Evolutionary conservation across 805 yeast species (phyloP).

Genomic region (Pichia cabralensis): DNA sequence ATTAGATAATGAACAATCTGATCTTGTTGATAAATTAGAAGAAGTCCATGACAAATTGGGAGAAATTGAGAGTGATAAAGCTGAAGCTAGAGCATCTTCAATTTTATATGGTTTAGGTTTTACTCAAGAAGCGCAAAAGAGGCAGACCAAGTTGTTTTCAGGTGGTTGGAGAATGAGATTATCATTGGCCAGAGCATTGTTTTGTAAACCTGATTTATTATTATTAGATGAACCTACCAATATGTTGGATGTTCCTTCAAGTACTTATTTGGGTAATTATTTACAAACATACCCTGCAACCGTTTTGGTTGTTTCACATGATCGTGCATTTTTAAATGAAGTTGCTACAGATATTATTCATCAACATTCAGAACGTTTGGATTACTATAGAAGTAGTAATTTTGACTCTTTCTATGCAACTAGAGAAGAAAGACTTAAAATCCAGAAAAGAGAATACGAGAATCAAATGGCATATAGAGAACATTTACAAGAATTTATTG

Average conservation of each 20-base stretch:
- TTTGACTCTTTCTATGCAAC: slow-evolving; percentile 90
- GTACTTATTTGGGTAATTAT: slow-evolving; percentile 85
- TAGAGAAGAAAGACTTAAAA: slow-evolving; percentile 90
- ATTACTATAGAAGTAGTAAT: slow-evolving; percentile 89
- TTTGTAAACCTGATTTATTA: slow-evolving; percentile 91
- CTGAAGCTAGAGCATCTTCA: slow-evolving; percentile 94
- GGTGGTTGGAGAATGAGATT: slow-evolving; percentile 99
- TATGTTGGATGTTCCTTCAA: slow-evolving; percentile 99
- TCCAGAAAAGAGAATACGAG: slow-evolving; percentile 89
- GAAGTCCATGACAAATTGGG: slow-evolving; percentile 73
- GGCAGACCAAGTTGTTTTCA: slow-evolving; percentile 83
- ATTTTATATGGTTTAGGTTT: slow-evolving; percentile 91
- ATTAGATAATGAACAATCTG: slow-evolving; percentile 84
- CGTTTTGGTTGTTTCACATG: slow-evolving; percentile 93
- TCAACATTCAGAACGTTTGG: slow-evolving; percentile 95
- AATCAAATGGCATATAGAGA: slow-evolving; percentile 93
- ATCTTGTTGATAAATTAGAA: slow-evolving; percentile 65
- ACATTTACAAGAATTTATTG: slow-evolving; percentile 90
- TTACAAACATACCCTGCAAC: slow-evolving; percentile 87
- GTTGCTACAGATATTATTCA: slow-evolving; percentile 97
- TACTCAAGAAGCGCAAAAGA: slow-evolving; percentile 72
- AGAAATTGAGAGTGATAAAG: slow-evolving; percentile 96
- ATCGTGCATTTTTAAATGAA: slow-evolving; percentile 91
- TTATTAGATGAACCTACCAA: slow-evolving; percentile 97
- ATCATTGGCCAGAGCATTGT: slow-evolving; percentile 94